phyloP scores from a whole-genome alignment of 192 early-diverging fungal species.

The Umbelopsis isabellina region DNA sequence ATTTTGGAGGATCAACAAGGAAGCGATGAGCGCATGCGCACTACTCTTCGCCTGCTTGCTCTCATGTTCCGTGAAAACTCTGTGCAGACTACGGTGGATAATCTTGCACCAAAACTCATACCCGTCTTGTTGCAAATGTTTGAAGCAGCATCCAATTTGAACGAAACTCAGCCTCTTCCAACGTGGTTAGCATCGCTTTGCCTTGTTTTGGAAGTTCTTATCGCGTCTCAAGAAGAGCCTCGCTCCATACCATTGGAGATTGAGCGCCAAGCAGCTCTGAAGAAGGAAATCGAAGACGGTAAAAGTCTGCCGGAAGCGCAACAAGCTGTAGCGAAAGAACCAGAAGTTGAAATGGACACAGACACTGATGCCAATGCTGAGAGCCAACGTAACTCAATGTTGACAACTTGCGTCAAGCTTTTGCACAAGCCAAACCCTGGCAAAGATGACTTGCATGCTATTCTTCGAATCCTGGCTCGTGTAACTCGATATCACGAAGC shows the following conservation, averaged over 20 bases:
- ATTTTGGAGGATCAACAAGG: slow-evolving; percentile 8
- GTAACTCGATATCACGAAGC: slow-evolving; percentile 70
- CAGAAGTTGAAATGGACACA: slow-evolving; percentile 46
- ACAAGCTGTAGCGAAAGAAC: slow-evolving; percentile 28
- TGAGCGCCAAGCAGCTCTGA: slow-evolving; percentile 16
- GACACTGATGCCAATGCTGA: slow-evolving; percentile 19
- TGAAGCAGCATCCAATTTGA: slow-evolving; percentile 11
- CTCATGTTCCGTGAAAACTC: slow-evolving; percentile 59
- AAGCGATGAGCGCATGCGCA: slow-evolving; percentile 7
- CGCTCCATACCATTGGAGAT: slow-evolving; percentile 34
- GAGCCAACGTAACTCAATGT: slow-evolving; percentile 37
- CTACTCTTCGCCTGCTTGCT: slow-evolving; percentile 57
- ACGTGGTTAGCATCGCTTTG: slow-evolving; percentile 62
- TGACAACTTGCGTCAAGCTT: slow-evolving; percentile 43
- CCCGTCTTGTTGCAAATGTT: slow-evolving; percentile 29
- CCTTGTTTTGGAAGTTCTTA: slow-evolving; percentile 65
- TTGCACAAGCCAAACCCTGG: slow-evolving; percentile 42
- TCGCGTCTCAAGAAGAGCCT: slow-evolving; percentile 70
- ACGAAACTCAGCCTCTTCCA: slow-evolving; percentile 31
- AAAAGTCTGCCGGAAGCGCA: not conserved
- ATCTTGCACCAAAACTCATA: slow-evolving; percentile 29
- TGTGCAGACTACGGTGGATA: slow-evolving; percentile 51
- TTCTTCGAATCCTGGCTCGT: slow-evolving; percentile 80
- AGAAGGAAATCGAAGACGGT: slow-evolving; percentile 20
- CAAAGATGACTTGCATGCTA: slow-evolving; percentile 63